These are phyloP conservation scores for Cucumis melo DNA, from an alignment of 306 rosid genomes.

Conservation along the genomic window DNA sequence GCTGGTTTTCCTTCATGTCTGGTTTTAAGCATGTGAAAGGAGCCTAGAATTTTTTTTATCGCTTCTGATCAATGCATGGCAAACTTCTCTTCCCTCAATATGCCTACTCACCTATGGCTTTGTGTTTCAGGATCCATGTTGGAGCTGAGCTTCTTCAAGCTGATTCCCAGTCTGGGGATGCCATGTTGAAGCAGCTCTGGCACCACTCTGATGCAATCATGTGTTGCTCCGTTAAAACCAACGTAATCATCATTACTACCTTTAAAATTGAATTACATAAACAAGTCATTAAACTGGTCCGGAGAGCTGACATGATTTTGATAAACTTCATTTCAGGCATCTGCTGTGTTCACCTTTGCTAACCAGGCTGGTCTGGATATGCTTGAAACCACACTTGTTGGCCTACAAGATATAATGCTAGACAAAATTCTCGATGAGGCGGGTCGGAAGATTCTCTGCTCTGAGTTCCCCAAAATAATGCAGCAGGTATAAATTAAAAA, in stretches of 20 bases:
- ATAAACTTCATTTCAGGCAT: constrained; percentile 39
- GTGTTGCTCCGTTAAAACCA: constrained; percentile 87
- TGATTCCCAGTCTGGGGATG: constrained; percentile 51
- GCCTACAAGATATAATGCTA: constrained; percentile 90
- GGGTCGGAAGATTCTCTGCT: constrained; percentile 75
- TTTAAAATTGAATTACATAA: neutral
- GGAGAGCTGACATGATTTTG: neutral
- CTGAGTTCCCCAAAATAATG: constrained; percentile 92
- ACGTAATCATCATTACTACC: constrained; percentile 18
- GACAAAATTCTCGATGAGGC: constrained; percentile 88
- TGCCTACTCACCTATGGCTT: neutral
- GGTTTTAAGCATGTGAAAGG: neutral
- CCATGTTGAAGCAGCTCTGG: constrained; percentile 86
- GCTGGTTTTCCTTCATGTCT: neutral
- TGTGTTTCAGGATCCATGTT: constrained; percentile 44
- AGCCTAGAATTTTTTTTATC: neutral
- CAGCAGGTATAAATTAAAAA: constrained; percentile 43
- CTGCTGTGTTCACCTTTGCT: constrained; percentile 85
- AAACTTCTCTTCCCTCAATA: neutral
- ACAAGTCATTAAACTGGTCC: neutral
- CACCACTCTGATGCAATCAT: constrained; percentile 79
- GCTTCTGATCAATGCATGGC: neutral
- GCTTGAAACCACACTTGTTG: constrained; percentile 93
- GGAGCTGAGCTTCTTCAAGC: constrained; percentile 52
- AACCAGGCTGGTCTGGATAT: constrained; percentile 97